These are phyloP conservation scores for Xylaria arbuscula DNA, from an alignment of 2,329 filamentous ascomycete genomes.

Conservation along the genomic window DNA sequence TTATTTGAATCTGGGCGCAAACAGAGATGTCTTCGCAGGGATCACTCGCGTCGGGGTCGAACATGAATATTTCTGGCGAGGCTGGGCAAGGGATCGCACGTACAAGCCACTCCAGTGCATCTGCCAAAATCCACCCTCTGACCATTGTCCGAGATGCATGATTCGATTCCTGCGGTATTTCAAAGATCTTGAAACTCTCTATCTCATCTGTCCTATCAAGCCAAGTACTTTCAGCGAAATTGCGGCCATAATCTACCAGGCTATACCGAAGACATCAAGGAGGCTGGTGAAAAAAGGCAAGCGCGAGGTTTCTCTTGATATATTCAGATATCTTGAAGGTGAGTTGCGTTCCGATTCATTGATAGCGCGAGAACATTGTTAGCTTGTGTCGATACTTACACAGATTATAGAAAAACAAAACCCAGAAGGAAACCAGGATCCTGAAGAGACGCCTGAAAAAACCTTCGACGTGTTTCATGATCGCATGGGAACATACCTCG, in stretches of 20 bases:
- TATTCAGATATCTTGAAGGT: constrained; percentile 13
- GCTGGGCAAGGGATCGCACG: not conserved
- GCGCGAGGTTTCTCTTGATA: no score
- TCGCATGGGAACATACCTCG: constrained; percentile 36
- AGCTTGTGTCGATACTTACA: no score
- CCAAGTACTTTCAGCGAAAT: no score
- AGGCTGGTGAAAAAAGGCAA: no score
- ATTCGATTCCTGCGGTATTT: constrained; percentile 46
- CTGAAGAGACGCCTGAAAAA: not conserved
- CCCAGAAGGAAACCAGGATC: constrained; percentile 10
- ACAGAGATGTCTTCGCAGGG: not conserved
- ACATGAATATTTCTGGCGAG: not conserved
- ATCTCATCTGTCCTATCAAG: constrained; percentile 43
- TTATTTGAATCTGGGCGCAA: not conserved
- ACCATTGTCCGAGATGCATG: not conserved
- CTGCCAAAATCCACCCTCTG: not conserved
- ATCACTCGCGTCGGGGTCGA: constrained; percentile 38
- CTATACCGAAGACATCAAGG: no score
- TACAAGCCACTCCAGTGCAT: constrained; percentile 3
- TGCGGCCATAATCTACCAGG: no score
- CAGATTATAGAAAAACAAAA: constrained; percentile 27
- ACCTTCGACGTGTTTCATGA: constrained; percentile 38
- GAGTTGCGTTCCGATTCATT: not conserved
- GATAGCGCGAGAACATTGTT: no score
- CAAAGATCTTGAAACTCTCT: constrained; percentile 45